Percentiles rank a stretch among this genome's conserved stretches.
Evolutionary conservation across 768 basidiomycete genomes (phyloP).

Genomic region (Steccherinum ochraceum): DNA sequence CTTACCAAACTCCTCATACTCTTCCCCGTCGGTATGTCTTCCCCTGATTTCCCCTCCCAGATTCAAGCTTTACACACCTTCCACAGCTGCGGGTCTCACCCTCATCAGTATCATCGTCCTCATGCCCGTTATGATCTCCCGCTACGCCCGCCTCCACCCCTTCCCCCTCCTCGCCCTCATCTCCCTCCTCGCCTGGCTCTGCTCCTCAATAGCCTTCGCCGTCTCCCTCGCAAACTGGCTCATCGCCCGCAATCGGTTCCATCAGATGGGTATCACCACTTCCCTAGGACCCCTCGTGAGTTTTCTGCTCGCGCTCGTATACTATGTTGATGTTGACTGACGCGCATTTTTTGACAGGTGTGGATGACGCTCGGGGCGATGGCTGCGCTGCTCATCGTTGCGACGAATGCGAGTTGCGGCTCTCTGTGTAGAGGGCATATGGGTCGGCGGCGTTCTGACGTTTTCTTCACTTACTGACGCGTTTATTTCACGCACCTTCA

Average conservation of each 20-base stretch:
- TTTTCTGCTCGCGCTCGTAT: not conserved
- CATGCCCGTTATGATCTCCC: slow-evolving; percentile 13
- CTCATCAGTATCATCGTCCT: slow-evolving; percentile 10
- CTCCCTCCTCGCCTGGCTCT: slow-evolving; percentile 13
- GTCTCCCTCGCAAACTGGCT: slow-evolving; percentile 16
- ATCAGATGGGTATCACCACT: slow-evolving; percentile 11
- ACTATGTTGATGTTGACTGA: not conserved
- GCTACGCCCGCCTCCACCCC: slow-evolving; percentile 11
- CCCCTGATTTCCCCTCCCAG: not conserved
- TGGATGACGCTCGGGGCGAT: slow-evolving; percentile 21
- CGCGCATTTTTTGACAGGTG: slow-evolving; percentile 9
- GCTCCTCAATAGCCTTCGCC: slow-evolving; percentile 13
- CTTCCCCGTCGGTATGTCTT: slow-evolving; percentile 16
- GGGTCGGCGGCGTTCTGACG: slow-evolving; percentile 7
- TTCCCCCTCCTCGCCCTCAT: slow-evolving; percentile 15
- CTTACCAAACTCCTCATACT: slow-evolving; percentile 16
- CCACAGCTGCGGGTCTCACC: slow-evolving; percentile 16
- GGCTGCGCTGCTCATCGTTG: slow-evolving; percentile 12
- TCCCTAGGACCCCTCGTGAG: not conserved
- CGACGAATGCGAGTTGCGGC: slow-evolving; percentile 17
- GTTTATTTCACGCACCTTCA: not conserved
- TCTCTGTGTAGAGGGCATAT: slow-evolving; percentile 16
- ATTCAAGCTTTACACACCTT: too few relatives aligned
- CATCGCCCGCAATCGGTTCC: slow-evolving; percentile 13
- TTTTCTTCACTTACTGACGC: not conserved